Evolutionary conservation across 331 rosid species (phyloP).

Genomic region (Malus hybrid): DNA sequence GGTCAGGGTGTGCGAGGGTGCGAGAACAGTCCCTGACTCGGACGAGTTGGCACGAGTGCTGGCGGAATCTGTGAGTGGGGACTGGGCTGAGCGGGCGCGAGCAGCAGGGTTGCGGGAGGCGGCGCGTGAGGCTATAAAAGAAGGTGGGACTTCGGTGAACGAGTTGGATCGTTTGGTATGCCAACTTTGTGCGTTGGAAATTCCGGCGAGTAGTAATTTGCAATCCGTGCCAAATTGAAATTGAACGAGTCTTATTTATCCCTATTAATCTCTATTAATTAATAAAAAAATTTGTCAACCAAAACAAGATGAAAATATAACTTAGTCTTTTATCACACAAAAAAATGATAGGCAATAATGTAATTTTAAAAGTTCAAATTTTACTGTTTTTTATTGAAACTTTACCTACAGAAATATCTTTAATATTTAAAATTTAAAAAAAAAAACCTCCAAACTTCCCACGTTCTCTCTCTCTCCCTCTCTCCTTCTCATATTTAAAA

Average conservation of each 20-base stretch:
- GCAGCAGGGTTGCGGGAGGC: not conserved
- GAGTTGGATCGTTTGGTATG: constrained; percentile 6
- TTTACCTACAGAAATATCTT: too few species aligned
- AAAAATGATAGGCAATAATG: too few species aligned
- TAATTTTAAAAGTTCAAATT: too few species aligned
- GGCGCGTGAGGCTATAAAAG: constrained; percentile 22
- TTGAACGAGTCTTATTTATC: not conserved
- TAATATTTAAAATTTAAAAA: too few species aligned
- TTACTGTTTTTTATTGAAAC: too few species aligned
- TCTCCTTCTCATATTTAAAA: too few species aligned
- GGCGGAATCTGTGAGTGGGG: constrained; percentile 12
- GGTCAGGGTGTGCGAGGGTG: constrained; percentile 30
- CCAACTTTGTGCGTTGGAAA: not conserved
- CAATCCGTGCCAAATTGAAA: not conserved
- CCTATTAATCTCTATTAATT: too few species aligned
- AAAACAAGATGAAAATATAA: too few species aligned
- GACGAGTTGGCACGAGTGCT: constrained; percentile 16
- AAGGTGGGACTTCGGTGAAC: constrained; percentile 30
- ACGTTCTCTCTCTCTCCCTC: too few species aligned
- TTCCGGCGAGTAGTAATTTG: not conserved
- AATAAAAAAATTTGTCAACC: too few species aligned
- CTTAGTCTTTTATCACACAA: too few species aligned
- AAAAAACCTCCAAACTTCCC: too few species aligned
- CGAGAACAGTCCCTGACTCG: constrained; percentile 11
- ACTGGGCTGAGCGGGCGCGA: not conserved